These are phyloP conservation scores for Spathaspora sp. DNA, from an alignment of 805 yeast species.

Conservation along the genomic window DNA sequence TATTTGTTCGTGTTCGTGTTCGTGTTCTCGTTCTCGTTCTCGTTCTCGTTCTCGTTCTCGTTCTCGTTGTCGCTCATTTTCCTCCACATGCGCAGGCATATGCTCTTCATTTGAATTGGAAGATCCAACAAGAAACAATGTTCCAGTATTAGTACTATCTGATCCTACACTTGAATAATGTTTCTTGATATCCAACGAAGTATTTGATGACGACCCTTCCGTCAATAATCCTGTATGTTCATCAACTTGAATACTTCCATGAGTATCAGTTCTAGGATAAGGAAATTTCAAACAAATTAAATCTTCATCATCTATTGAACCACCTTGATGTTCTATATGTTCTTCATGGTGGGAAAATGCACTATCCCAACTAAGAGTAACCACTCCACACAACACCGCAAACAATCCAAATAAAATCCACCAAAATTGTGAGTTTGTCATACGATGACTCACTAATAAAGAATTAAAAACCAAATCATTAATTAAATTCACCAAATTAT, in stretches of 20 bases:
- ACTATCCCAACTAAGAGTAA: slow-evolving; percentile 55
- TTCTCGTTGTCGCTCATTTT: neutral
- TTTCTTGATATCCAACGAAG: slow-evolving; percentile 1
- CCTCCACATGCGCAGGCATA: neutral
- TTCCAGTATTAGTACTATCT: neutral
- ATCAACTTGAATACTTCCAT: neutral
- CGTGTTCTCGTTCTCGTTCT: too few relatives aligned
- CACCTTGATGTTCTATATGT: slow-evolving; percentile 3
- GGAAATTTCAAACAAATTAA: slow-evolving; percentile 14
- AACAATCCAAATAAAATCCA: slow-evolving; percentile 44
- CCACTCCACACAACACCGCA: slow-evolving; percentile 65
- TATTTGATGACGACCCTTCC: neutral
- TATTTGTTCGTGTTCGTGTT: too few relatives aligned
- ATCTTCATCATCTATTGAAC: slow-evolving; percentile 12
- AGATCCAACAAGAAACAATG: neutral
- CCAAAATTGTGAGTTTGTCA: slow-evolving; percentile 46
- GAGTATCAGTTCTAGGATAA: slow-evolving; percentile 3
- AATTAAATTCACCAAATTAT: slow-evolving; percentile 59
- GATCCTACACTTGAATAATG: slow-evolving; percentile 6
- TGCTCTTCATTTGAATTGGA: neutral
- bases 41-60: neutral
- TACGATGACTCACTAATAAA: slow-evolving; percentile 41
- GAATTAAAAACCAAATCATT: slow-evolving; percentile 57
- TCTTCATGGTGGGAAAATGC: slow-evolving; percentile 18
- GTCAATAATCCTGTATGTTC: slow-evolving; percentile 7